phyloP scores from a whole-genome alignment of 352 stramenopile species.

The Globisporangium middletonii region DNA sequence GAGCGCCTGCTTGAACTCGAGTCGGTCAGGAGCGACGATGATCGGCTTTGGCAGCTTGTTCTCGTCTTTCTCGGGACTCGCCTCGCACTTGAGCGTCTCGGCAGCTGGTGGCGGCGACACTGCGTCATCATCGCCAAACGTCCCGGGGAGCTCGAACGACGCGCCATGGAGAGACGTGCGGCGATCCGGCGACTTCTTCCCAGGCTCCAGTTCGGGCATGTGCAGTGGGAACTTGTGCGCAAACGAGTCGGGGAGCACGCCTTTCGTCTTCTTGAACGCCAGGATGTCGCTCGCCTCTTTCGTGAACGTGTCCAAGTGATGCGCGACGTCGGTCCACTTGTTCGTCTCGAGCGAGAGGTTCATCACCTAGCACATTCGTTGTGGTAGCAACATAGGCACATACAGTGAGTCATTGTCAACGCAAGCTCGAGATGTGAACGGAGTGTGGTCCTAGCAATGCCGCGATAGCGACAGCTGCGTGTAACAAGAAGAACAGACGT shows the following conservation, averaged over 20 bases:
- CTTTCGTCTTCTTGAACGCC: constrained; percentile 57
- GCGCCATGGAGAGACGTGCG: constrained; percentile 19
- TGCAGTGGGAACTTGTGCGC: constrained; percentile 55
- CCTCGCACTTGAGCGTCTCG: constrained; percentile 8
- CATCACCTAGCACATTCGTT: constrained; percentile 30
- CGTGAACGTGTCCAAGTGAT: constrained; percentile 60
- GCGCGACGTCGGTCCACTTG: constrained; percentile 41
- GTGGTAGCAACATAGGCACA: no score
- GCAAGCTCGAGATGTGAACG: no score
- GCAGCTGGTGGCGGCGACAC: constrained; percentile 12
- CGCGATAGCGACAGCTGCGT: no score
- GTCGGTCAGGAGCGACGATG: constrained; percentile 47
- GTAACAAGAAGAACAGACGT: constrained; percentile 7
- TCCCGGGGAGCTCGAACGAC: constrained; percentile 29
- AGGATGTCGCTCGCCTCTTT: constrained; percentile 67
- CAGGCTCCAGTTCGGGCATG: constrained; percentile 38
- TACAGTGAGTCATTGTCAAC: no score
- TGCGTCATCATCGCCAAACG: constrained; percentile 17
- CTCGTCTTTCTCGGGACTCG: constrained; percentile 23
- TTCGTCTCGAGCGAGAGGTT: constrained; percentile 48
- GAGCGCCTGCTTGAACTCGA: constrained; percentile 58
- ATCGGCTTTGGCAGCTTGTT: constrained; percentile 26
- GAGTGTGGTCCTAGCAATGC: neutral
- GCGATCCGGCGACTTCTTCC: constrained; percentile 41
- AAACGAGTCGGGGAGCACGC: constrained; percentile 56